Evolutionary conservation across 2,329 filamentous ascomycete species (phyloP).

Genomic region (Alternaria sp.): DNA sequence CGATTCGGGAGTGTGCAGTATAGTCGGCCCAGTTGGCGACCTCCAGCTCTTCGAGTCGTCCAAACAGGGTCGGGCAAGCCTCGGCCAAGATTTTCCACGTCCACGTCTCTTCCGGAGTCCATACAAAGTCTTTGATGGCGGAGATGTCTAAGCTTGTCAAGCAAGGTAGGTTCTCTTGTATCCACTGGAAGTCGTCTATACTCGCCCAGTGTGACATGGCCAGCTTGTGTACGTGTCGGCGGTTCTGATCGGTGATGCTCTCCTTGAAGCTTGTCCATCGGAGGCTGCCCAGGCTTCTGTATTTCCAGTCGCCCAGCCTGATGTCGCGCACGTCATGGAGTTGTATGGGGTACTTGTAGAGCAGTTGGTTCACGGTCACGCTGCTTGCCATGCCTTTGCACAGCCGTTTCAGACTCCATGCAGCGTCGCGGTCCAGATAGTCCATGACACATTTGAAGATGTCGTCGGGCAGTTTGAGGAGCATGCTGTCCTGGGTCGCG

Average conservation of each 20-base stretch:
- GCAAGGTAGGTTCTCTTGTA: slow-evolving; percentile 48
- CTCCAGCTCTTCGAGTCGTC: slow-evolving; percentile 45
- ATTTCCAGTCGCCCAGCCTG: slow-evolving; percentile 48
- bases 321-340: slow-evolving; percentile 44
- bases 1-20: slow-evolving; percentile 47
- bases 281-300: slow-evolving; percentile 34
- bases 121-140: slow-evolving; percentile 51
- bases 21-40: slow-evolving; percentile 52
- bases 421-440: slow-evolving; percentile 46
- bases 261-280: slow-evolving; percentile 46
- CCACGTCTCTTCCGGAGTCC: slow-evolving; percentile 50
- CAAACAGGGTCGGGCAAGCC: slow-evolving; percentile 45
- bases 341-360: slow-evolving; percentile 47
- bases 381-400: slow-evolving; percentile 46
- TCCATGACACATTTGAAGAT: slow-evolving; percentile 50
- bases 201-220: slow-evolving; percentile 50
- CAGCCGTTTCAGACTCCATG: slow-evolving; percentile 46
- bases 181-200: slow-evolving; percentile 50
- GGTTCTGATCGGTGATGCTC: slow-evolving; percentile 46
- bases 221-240: slow-evolving; percentile 45
- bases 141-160: slow-evolving; percentile 47
- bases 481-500: slow-evolving; percentile 33
- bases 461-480: slow-evolving; percentile 48
- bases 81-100: slow-evolving; percentile 48
- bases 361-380: slow-evolving; percentile 41